Evolutionary conservation across 257 asterid species (phyloP), one percentile per base, ranked within the genome.

Genomic region (Eustoma russellianum): DNA sequence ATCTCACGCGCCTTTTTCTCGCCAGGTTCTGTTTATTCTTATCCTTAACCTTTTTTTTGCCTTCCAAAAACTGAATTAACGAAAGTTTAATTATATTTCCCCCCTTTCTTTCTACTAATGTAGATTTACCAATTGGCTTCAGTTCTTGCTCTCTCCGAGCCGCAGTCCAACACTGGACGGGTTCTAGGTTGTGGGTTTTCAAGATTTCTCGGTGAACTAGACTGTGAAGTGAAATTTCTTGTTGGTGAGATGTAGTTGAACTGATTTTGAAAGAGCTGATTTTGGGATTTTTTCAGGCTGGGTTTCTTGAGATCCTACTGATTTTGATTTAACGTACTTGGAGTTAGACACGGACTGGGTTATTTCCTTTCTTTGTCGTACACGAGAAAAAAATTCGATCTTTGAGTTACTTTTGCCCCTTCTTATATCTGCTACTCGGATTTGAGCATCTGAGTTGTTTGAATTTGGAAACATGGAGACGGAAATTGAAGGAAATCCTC

Each of bases 381-480:
- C 30, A 24, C 30, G 30, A 24, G n/a, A n/a, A n/a, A 24, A 24
- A 24, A 24, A 24, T 24, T 24, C 30, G 30, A 24, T 24, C 30
- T 24, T 24, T 24, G 30, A 7, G 43, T 38, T 38, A 7, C 43
- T 38, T 38, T 38, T 7, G 43, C 43, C 43, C 9, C 43, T 38
- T 38, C 7, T 38, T 38, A 10, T 38, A 4, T 38, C 43, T 11
- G 12, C 9, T 8, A 11, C 43, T 38, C 9, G 12, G 50, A 40
- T 53, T 45, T 49, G 24, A 56, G 49, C 50, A 12, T 15, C 50
- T 41, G 61, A 38, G 56, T 41, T 55, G 5, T 55, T 53, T 48
- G 40, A 2, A 48, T 38, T 68, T 43, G 59, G 57, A 49, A 28
- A 12, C 43, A 76, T 76, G 82, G 82, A 76, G 67, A 61, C 78